Percentiles rank a stretch among this genome's conserved stretches.
These are phyloP conservation scores for Hapsidospora chrysogenum DNA, from an alignment of 495 filamentous ascomycete genomes.

Conservation along the genomic window DNA sequence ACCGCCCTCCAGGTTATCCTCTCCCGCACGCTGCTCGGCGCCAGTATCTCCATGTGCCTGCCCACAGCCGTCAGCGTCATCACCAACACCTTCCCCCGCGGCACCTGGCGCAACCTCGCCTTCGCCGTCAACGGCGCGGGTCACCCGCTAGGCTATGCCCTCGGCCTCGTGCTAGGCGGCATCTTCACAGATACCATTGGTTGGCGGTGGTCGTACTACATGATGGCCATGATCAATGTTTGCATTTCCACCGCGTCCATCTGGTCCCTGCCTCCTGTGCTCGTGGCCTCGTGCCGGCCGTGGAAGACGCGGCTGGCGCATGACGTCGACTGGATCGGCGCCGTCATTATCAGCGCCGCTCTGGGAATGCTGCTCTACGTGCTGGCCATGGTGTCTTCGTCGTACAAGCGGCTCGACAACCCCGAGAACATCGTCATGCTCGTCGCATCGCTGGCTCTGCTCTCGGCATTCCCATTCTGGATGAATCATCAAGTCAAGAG, in stretches of 20 bases:
- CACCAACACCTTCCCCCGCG: slow-evolving; percentile 22
- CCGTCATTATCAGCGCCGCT: slow-evolving; percentile 19
- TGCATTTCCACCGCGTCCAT: slow-evolving; percentile 7
- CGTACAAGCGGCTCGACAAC: slow-evolving; percentile 11
- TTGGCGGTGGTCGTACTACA: slow-evolving; percentile 34
- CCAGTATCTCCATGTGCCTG: slow-evolving; percentile 30
- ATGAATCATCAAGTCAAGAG: slow-evolving; percentile 25
- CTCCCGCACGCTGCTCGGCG: slow-evolving; percentile 32
- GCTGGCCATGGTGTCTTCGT: slow-evolving; percentile 8
- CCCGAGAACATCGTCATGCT: slow-evolving; percentile 19
- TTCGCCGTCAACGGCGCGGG: slow-evolving; percentile 32
- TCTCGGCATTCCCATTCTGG: slow-evolving; percentile 28
- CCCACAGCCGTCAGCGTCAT: slow-evolving; percentile 34
- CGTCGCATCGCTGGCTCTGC: slow-evolving; percentile 18
- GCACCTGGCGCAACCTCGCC: slow-evolving; percentile 26
- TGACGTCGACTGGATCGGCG: slow-evolving; percentile 37
- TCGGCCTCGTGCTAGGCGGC: slow-evolving; percentile 34
- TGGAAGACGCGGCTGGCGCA: slow-evolving; percentile 6
- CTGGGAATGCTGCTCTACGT: slow-evolving; percentile 32
- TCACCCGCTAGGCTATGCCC: slow-evolving; percentile 30
- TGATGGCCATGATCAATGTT: slow-evolving; percentile 21
- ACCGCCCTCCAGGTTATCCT: slow-evolving; percentile 31
- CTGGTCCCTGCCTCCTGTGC: slow-evolving; percentile 1
- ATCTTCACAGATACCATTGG: slow-evolving; percentile 26
- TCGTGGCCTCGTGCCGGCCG: background rate